phyloP scores from a whole-genome alignment of 169 alveolate species.

The Eimeria tenella region DNA sequence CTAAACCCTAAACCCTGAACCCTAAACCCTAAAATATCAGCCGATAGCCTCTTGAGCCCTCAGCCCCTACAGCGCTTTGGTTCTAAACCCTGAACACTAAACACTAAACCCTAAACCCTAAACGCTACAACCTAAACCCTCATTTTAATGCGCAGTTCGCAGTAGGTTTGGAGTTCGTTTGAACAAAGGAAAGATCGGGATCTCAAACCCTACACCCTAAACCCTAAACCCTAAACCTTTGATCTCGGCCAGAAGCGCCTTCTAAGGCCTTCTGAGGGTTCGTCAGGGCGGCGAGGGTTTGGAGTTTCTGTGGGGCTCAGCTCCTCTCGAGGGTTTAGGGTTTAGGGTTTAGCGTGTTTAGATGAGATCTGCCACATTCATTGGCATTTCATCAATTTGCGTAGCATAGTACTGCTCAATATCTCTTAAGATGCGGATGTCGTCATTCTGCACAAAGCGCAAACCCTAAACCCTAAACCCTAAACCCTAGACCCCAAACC shows the following conservation, averaged over 20 bases:
- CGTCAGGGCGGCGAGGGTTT: neutral
- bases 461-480: constrained; percentile 56
- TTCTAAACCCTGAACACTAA: neutral
- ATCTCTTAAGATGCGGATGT: neutral
- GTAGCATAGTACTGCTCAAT: neutral
- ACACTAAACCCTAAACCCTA: constrained; percentile 7
- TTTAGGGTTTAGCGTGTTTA: neutral
- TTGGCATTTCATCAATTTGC: neutral
- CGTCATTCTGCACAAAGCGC: neutral
- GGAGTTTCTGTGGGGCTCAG: neutral
- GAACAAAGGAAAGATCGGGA: neutral
- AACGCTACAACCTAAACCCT: neutral
- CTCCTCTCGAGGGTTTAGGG: neutral
- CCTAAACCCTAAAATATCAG: neutral
- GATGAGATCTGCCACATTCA: neutral
- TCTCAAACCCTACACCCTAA: constrained; percentile 18
- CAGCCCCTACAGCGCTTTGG: neutral
- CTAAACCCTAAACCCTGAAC: constrained; percentile 10
- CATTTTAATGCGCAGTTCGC: neutral
- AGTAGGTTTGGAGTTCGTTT: neutral
- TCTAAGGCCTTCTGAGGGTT: neutral
- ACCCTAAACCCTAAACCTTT: constrained; percentile 31
- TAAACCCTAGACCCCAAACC: constrained; percentile 11
- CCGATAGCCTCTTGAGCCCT: neutral
- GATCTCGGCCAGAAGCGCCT: neutral